Conservation (phyloP, 805 yeast genomes). For the Pichia kluyveri region DNA sequence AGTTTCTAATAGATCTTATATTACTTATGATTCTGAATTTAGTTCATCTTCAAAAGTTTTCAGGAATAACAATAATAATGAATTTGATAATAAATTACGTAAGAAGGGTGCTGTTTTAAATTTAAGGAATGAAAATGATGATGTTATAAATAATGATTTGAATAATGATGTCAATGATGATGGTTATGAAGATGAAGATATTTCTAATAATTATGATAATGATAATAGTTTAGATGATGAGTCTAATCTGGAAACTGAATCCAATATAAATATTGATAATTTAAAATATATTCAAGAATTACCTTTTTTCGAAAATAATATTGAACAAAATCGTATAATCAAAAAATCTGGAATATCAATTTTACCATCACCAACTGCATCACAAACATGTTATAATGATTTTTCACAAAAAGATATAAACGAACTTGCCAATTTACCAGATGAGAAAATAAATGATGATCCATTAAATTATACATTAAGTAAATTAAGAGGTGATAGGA, state of each 20-base stretch:
- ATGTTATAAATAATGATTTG: not conserved
- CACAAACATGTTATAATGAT: constrained; percentile 35
- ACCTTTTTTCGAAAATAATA: constrained; percentile 7
- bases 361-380: constrained; percentile 26
- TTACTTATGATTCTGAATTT: constrained; percentile 52
- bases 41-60: constrained; percentile 21
- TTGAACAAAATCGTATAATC: not conserved
- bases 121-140: constrained; percentile 34
- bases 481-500: constrained; percentile 64
- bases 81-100: constrained; percentile 20
- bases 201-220: not conserved
- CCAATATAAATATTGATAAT: not conserved
- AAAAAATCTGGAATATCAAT: constrained; percentile 19
- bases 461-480: constrained; percentile 67
- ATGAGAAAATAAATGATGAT: constrained; percentile 57
- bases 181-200: not conserved
- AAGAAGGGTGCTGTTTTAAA: constrained; percentile 45
- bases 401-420: constrained; percentile 52
- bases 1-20: constrained; percentile 37
- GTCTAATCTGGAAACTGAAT: not conserved
- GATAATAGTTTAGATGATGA: not conserved
- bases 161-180: constrained; percentile 1
- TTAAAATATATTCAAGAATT: constrained; percentile 1
- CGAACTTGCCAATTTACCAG: constrained; percentile 78
- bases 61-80: constrained; percentile 11